Evolutionary conservation across 306 rosid species (phyloP).

Genomic region (Cucurbita ficifolia): DNA sequence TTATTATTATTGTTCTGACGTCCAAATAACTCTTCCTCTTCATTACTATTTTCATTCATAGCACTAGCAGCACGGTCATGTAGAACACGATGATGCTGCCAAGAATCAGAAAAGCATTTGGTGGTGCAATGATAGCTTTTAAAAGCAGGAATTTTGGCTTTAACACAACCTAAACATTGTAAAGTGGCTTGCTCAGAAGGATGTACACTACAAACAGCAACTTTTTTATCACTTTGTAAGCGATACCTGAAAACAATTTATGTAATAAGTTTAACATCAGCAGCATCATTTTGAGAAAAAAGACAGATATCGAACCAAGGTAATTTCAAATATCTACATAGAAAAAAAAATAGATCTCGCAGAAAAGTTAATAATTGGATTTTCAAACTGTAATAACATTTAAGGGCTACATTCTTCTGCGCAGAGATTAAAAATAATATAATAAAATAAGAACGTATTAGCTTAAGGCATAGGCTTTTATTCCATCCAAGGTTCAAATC

Average conservation of each 20-base stretch:
- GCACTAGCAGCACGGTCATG: conserved; percentile 96
- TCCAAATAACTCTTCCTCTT: conserved; percentile 75
- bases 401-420: background rate
- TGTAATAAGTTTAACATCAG: background rate
- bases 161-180: conserved; percentile 82
- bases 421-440: background rate
- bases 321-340: background rate
- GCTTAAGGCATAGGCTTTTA: background rate
- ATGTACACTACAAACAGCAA: conserved; percentile 83
- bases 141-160: conserved; percentile 65
- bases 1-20: conserved; percentile 36
- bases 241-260: conserved; percentile 53
- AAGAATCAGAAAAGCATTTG: conserved; percentile 87
- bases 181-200: conserved; percentile 88
- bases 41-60: conserved; percentile 75
- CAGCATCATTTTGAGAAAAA: background rate
- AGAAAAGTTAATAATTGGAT: background rate
- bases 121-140: conserved; percentile 90
- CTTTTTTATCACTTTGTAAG: conserved; percentile 74
- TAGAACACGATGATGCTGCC: conserved; percentile 95
- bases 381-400: background rate
- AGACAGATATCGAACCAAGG: background rate
- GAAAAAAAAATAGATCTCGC: background rate
- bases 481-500: background rate
- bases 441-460: too few species aligned